phyloP scores from a whole-genome alignment of 2,329 filamentous ascomycete genomes.

The Fusarium udum region DNA sequence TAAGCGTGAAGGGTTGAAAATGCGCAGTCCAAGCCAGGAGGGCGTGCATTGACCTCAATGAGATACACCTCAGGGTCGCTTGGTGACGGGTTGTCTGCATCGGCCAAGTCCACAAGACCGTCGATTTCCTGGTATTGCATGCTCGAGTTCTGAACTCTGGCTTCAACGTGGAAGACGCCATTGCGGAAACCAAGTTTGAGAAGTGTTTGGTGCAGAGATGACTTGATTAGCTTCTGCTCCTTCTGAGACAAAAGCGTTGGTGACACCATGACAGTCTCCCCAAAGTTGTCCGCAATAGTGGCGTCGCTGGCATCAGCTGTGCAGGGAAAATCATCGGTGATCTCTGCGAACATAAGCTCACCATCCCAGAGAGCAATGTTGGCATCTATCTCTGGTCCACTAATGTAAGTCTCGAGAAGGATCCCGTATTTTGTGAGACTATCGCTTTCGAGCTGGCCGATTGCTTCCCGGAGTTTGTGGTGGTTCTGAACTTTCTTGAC shows the following conservation, averaged over 20 bases:
- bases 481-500: background rate
- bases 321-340: background rate
- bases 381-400: background rate
- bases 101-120: background rate
- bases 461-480: background rate
- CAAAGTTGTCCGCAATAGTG: background rate
- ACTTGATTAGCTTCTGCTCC: background rate
- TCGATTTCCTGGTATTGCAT: background rate
- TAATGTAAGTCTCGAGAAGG: background rate
- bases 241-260: background rate
- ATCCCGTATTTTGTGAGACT: background rate
- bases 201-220: background rate
- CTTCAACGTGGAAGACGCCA: background rate
- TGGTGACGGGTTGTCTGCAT: background rate
- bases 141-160: background rate
- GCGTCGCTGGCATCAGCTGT: background rate
- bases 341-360: background rate
- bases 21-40: background rate
- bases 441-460: background rate
- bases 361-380: background rate
- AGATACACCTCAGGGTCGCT: background rate
- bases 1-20: background rate
- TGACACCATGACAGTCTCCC: background rate
- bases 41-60: background rate
- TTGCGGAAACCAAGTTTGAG: background rate